These are phyloP conservation scores for Salix purpurea DNA, from an alignment of 345 rosid species.

Conservation along the genomic window DNA sequence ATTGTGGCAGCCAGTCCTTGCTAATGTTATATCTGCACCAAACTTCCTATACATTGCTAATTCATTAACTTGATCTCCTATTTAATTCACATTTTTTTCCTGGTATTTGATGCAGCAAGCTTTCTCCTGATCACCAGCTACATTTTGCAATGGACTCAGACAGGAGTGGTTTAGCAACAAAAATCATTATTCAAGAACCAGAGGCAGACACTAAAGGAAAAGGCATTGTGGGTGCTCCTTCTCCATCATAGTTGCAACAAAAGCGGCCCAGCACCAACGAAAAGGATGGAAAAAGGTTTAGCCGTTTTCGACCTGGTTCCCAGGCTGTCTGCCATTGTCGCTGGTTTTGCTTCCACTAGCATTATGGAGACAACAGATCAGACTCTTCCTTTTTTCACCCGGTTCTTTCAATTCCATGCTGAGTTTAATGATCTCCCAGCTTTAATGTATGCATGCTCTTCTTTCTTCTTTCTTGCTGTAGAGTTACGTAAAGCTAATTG, in stretches of 20 bases:
- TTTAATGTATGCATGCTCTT: conserved; percentile 26
- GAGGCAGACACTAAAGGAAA: conserved; percentile 24
- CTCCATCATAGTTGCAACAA: neutral
- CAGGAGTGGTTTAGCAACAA: conserved; percentile 1
- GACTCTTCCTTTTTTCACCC: conserved; percentile 62
- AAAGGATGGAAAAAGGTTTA: conserved; percentile 35
- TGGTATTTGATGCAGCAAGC: neutral
- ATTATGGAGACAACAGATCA: conserved; percentile 40
- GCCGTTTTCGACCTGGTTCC: conserved; percentile 47
- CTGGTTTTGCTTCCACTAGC: conserved; percentile 39
- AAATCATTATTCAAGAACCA: conserved; percentile 15
- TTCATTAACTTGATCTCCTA: conserved; percentile 9
- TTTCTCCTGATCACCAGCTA: neutral
- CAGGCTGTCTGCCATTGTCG: conserved; percentile 34
- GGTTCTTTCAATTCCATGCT: conserved; percentile 61
- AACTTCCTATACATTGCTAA: neutral
- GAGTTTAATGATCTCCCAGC: conserved; percentile 40
- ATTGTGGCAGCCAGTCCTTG: conserved; percentile 26
- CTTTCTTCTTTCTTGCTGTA: neutral
- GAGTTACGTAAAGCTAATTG: neutral
- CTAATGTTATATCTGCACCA: neutral
- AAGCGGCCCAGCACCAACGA: neutral
- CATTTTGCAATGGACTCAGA: conserved; percentile 24
- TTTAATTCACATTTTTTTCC: neutral
- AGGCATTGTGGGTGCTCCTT: conserved; percentile 13